These are phyloP conservation scores for Simmondsia chinensis DNA, from an alignment of 148 eudicot species.

Conservation along the genomic window DNA sequence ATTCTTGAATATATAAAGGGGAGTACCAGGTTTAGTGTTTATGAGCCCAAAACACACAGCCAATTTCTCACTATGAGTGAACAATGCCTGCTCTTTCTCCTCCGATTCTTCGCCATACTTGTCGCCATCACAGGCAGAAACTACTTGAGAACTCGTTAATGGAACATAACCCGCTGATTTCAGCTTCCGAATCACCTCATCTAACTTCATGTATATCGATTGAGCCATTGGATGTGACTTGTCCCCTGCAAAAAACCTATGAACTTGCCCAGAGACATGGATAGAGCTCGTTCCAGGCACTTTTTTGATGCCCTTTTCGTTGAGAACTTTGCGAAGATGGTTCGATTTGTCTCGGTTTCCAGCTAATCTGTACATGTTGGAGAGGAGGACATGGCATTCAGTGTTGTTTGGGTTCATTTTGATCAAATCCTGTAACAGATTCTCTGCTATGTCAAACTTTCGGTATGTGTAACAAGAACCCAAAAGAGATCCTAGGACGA, in stretches of 20 bases:
- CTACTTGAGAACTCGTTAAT: conserved; percentile 12
- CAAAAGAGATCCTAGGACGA: conserved; percentile 54
- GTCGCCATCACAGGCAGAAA: conserved; percentile 9
- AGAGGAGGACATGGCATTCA: conserved; percentile 48
- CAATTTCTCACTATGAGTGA: conserved; percentile 33
- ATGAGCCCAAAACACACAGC: conserved; percentile 32
- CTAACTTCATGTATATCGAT: conserved; percentile 20
- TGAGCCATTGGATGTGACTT: conserved; percentile 16
- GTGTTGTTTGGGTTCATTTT: conserved; percentile 44
- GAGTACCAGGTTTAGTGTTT: conserved; percentile 16
- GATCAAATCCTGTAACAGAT: conserved; percentile 43
- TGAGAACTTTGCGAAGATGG: conserved; percentile 12
- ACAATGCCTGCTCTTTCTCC: conserved; percentile 24
- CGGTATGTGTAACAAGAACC: conserved; percentile 49
- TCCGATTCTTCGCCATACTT: conserved; percentile 11
- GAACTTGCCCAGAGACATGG: conserved; percentile 17
- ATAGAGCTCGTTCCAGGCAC: conserved; percentile 33
- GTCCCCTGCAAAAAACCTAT: conserved; percentile 23
- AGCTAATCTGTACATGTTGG: conserved; percentile 34
- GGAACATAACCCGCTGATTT: conserved; percentile 28
- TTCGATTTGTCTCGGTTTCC: conserved; percentile 19
- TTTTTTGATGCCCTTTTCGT: conserved; percentile 17
- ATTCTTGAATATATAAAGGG: conserved; percentile 25
- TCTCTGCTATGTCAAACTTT: conserved; percentile 47
- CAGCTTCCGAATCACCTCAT: conserved; percentile 24